These are phyloP conservation scores for Paracorniculantispora psalliotae DNA, from an alignment of 2,329 filamentous ascomycete genomes.

Conservation along the genomic window DNA sequence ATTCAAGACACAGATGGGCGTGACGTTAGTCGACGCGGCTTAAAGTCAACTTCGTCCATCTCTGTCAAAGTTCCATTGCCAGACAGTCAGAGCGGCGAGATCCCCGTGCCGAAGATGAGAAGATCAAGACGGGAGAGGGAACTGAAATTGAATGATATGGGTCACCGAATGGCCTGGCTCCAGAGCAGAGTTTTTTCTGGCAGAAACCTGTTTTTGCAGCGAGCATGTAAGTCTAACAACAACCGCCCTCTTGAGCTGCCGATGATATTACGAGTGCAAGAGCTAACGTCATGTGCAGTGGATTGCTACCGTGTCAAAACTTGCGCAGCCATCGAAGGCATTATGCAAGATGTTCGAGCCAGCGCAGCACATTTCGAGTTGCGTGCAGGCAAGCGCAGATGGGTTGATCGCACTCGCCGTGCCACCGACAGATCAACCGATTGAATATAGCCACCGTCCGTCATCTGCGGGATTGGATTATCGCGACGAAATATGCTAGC, in stretches of 20 bases:
- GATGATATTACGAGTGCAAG: neutral
- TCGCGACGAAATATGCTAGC: neutral
- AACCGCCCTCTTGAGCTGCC: neutral
- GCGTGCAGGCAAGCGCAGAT: slow-evolving; percentile 75
- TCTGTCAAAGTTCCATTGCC: slow-evolving; percentile 58
- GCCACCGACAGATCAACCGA: slow-evolving; percentile 6
- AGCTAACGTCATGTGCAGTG: slow-evolving; percentile 47
- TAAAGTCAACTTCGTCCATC: slow-evolving; percentile 27
- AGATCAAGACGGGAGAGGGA: slow-evolving; percentile 70
- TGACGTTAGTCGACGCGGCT: slow-evolving; percentile 31
- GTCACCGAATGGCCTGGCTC: slow-evolving; percentile 94
- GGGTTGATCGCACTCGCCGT: slow-evolving; percentile 53
- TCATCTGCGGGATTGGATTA: neutral
- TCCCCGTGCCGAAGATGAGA: slow-evolving; percentile 70
- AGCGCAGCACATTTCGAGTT: slow-evolving; percentile 86
- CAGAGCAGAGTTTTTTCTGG: slow-evolving; percentile 89
- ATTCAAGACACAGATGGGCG: slow-evolving; percentile 48
- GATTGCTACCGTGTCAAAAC: slow-evolving; percentile 94
- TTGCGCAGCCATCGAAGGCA: slow-evolving; percentile 71
- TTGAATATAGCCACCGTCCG: neutral
- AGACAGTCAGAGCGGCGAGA: slow-evolving; percentile 67
- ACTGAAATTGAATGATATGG: slow-evolving; percentile 85
- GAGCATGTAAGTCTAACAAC: slow-evolving; percentile 66
- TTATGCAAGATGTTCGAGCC: slow-evolving; percentile 67
- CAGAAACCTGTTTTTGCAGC: slow-evolving; percentile 80